These are phyloP conservation scores for Trametes polyzona DNA, from an alignment of 1,284 basidiomycete genomes.

Conservation along the genomic window DNA sequence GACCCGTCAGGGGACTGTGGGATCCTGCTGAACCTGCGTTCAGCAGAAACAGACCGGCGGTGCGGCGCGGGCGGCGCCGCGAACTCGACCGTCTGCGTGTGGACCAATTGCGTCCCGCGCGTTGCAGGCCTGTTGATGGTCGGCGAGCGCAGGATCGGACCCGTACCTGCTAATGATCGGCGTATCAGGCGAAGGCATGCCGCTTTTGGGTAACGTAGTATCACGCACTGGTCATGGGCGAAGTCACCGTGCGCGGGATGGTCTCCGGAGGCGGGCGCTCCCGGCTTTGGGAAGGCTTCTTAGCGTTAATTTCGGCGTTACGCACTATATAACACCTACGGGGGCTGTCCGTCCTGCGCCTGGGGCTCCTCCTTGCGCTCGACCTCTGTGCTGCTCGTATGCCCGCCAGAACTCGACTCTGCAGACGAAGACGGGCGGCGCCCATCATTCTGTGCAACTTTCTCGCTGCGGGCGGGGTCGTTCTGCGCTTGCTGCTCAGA, in stretches of 20 bases:
- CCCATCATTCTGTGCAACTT: neutral
- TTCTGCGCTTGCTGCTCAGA: constrained; percentile 12
- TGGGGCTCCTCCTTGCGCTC: constrained; percentile 5
- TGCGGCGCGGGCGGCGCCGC: constrained; percentile 38
- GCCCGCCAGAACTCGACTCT: constrained; percentile 8
- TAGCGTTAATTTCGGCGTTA: constrained; percentile 24
- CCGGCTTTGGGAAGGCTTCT: constrained; percentile 19
- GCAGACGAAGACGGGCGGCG: constrained; percentile 2
- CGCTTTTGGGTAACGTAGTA: neutral
- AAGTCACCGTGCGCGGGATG: constrained; percentile 10
- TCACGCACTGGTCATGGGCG: constrained; percentile 19
- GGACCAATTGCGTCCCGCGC: constrained; percentile 29
- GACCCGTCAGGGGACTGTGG: constrained; percentile 13
- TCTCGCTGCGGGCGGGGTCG: neutral
- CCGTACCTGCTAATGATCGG: constrained; percentile 8
- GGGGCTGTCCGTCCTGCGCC: constrained; percentile 3
- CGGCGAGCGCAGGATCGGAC: constrained; percentile 22
- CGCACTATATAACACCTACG: constrained; percentile 16
- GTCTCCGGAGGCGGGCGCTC: constrained; percentile 16
- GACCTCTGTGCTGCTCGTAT: constrained; percentile 12
- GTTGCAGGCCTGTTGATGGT: constrained; percentile 18
- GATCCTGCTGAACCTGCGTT: constrained; percentile 21
- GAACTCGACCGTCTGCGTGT: constrained; percentile 65
- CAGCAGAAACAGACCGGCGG: constrained; percentile 20
- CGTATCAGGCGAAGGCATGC: constrained; percentile 4